phyloP scores from a whole-genome alignment of 1,284 basidiomycete species.

The Anthracocystis setariae region DNA sequence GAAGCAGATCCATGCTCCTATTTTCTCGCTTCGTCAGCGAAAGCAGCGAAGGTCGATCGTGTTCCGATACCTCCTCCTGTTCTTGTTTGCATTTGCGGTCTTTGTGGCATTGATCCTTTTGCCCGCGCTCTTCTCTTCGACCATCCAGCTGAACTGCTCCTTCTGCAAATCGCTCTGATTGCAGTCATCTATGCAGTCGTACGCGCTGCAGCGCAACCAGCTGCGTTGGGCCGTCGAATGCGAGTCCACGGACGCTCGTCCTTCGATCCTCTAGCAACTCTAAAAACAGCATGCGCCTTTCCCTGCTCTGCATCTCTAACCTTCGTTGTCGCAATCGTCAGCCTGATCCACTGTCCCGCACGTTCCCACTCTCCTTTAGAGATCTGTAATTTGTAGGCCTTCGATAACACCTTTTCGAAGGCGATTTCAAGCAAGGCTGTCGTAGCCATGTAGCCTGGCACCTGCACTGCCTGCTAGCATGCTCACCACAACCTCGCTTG shows the following conservation, averaged over 20 bases:
- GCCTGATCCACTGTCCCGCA: slow-evolving; percentile 9
- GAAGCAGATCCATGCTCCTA: slow-evolving; percentile 78
- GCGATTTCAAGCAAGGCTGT: slow-evolving; percentile 6
- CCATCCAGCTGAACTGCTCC: slow-evolving; percentile 49
- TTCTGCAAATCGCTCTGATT: slow-evolving; percentile 55
- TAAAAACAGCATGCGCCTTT: slow-evolving; percentile 19
- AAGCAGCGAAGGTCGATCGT: slow-evolving; percentile 66
- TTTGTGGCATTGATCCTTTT: slow-evolving; percentile 76
- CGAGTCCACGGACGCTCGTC: not conserved
- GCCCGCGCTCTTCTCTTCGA: slow-evolving; percentile 55
- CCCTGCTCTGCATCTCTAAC: slow-evolving; percentile 16
- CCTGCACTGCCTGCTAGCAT: slow-evolving; percentile 3
- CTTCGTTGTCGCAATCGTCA: slow-evolving; percentile 4
- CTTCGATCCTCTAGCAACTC: not conserved
- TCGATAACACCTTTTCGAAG: slow-evolving; percentile 9
- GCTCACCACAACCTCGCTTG: slow-evolving; percentile 6
- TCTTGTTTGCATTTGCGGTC: slow-evolving; percentile 77
- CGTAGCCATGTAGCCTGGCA: not conserved
- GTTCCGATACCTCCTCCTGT: slow-evolving; percentile 81
- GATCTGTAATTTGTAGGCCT: slow-evolving; percentile 34
- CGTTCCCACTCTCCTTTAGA: slow-evolving; percentile 22
- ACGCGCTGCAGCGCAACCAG: slow-evolving; percentile 4
- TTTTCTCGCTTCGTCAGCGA: slow-evolving; percentile 73
- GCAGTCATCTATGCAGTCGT: not conserved
- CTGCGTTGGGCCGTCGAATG: slow-evolving; percentile 4